Evolutionary conservation across 108 stramenopile species (phyloP).

Genomic region (Thalassiosira profunda): DNA sequence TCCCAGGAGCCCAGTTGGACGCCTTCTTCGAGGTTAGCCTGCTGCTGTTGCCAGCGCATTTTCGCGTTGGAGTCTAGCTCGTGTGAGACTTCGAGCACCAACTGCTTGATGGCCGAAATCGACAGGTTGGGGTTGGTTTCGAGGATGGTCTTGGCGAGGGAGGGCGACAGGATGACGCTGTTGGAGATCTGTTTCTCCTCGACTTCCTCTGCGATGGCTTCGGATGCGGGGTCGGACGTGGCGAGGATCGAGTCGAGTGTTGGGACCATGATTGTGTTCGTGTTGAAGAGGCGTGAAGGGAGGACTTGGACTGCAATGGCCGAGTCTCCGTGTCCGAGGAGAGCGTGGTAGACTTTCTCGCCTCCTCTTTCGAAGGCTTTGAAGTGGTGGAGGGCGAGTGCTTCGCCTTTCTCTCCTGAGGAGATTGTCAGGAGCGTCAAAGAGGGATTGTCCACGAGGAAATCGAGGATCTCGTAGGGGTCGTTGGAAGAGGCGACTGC

Average conservation of each 20-base stretch:
- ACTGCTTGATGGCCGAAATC: too few species aligned
- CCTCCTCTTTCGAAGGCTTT: not conserved
- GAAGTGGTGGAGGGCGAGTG: not conserved
- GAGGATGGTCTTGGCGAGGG: not conserved
- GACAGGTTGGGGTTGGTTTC: not conserved
- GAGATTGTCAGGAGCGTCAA: not conserved
- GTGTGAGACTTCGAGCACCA: too few species aligned
- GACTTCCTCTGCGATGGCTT: not conserved
- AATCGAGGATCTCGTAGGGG: not conserved
- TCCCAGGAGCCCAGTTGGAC: too few species aligned
- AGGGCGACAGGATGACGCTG: not conserved
- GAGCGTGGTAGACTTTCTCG: not conserved
- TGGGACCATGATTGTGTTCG: not conserved
- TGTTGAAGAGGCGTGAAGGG: not conserved
- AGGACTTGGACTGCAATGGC: too few species aligned
- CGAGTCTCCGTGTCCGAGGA: not conserved
- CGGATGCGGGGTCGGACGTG: too few species aligned
- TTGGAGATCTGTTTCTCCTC: not conserved
- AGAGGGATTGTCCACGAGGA: not conserved
- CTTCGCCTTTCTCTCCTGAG: not conserved
- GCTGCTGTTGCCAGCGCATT: too few species aligned
- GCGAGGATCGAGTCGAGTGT: not conserved
- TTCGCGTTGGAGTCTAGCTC: too few species aligned
- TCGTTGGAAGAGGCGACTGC: not conserved
- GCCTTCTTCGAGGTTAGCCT: too few species aligned